Base-by-base conservation (phyloP, 306 rosid genomes). In the Benincasa hispida region DNA sequence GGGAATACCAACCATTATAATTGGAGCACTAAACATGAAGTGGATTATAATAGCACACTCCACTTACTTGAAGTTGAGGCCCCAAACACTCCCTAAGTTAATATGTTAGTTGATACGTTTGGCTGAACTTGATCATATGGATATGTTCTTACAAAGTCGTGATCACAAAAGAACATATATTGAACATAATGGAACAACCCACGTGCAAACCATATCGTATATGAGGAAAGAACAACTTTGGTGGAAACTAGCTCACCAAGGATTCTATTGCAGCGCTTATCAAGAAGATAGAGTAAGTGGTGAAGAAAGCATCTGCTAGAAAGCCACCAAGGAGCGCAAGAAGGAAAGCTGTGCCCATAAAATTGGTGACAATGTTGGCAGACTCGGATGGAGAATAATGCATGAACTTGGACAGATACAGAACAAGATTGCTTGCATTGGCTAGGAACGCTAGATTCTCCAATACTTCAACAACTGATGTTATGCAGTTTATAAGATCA, bases 321-420 rank as follows among this genome's bases (percentile, higher is more conserved):
- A 89, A 88, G 37, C 96, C 98, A 56, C 98, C 96, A 54, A 93
- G 94, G 63, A 93, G 83, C 70, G 96, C 89, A 58, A 93, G 95
- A 41, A 93, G 88, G 84, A 93, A 93, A 65, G 95, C 83, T 50
- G 96, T 89, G 77, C 96, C 98, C 96, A 93, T 93, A 90, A 93
- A 93, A 72, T 88, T 87, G 79, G 96, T 91, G 67, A 93, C 98
- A 32, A 80, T 81, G 86, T 85, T 89, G 84, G 98, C 89, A 55
- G 95, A 83, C 37, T 25, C 66, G 7, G 93, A 91, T 4, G 95
- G 96, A 54, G 91, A 83, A 74, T 87, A 88, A 84, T 91, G 96
- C 95, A 91, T 93, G 76, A 84, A 87, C 81, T 88, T 86, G 15
- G 93, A 78, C 77, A 93, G 35, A 76, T 89, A 93, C 30, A 88